phyloP scores from a whole-genome alignment of 306 rosid genomes.

The Trichosanthes truncata region DNA sequence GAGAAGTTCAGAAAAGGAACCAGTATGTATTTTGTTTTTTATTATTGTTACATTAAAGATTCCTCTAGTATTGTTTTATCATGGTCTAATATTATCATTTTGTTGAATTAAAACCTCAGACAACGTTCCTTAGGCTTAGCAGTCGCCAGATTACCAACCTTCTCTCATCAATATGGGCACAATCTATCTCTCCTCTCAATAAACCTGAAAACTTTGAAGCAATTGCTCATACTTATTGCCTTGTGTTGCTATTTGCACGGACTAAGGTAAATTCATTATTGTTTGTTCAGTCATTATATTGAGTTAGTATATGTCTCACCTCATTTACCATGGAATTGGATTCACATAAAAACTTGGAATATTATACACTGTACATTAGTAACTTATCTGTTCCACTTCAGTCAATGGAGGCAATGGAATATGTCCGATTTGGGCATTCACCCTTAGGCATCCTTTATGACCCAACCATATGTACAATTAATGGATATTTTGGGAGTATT shows the following conservation, averaged over 20 bases:
- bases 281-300: conserved; percentile 10
- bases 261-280: conserved; percentile 43
- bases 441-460: background rate
- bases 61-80: background rate
- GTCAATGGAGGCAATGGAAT: background rate
- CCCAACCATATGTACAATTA: background rate
- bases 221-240: conserved; percentile 62
- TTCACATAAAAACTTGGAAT: background rate
- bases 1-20: conserved; percentile 10
- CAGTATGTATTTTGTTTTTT: conserved; percentile 10
- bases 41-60: background rate
- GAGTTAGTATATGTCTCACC: background rate
- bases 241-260: conserved; percentile 56
- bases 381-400: background rate
- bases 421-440: background rate
- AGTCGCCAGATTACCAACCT: conserved; percentile 56
- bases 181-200: conserved; percentile 59
- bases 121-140: conserved; percentile 44
- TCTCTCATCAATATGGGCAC: conserved; percentile 78
- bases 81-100: background rate
- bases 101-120: conserved; percentile 14
- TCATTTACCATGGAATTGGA: background rate
- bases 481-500: background rate
- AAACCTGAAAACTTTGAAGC: conserved; percentile 73
- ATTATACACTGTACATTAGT: background rate